Evolutionary conservation across 164 flowering plant genomes (phyloP), one percentile per base, ranked within the genome.

Genomic region (Litsea cubeba): DNA sequence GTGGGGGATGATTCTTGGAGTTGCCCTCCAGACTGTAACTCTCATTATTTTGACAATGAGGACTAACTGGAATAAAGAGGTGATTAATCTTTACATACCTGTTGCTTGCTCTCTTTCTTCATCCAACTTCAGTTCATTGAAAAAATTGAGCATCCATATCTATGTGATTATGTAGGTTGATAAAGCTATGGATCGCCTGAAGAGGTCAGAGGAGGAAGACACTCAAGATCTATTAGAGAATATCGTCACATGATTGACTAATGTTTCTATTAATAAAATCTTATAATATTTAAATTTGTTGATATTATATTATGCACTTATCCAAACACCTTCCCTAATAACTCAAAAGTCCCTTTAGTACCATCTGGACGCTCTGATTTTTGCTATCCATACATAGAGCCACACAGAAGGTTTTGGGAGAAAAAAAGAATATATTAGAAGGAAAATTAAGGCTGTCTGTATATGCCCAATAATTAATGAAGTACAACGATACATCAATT

Each of bases 1-100:
- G 95, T 88, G 90, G 91, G 95, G 95, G 1, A 82, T 90, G 88
- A 87, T 88, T 25, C 58, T 79, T 71, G 95, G 95, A 75, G 91
- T 90, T 71, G 46, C 82, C 26, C 68, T 86, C 28, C 95, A 90
- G 74, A 90, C 95, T 23, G 20, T 75, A 10, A 84, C 87, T 46
- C 80, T 90, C 10, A 85, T 88, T 15, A 65, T 89, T 62, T 76
- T 90, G 5, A 90, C 95, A 11, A 81, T 80, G 8, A 87, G 89
- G 78, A 90, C 95, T 26, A 85, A 90, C 60, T 90, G 95, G 95
- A 72, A 72, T 22, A 71, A 79, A 1, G 92, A 90, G 92, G 94
- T 87, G 79, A 78, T 1, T 15, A 22, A 1, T 49, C 63, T 28
- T 35, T 65, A 25, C 30, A 40, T 50, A 63, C 12, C 32, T 62